Evolutionary conservation across 345 rosid species (phyloP).

Genomic region (Melaleuca quinquenervia): DNA sequence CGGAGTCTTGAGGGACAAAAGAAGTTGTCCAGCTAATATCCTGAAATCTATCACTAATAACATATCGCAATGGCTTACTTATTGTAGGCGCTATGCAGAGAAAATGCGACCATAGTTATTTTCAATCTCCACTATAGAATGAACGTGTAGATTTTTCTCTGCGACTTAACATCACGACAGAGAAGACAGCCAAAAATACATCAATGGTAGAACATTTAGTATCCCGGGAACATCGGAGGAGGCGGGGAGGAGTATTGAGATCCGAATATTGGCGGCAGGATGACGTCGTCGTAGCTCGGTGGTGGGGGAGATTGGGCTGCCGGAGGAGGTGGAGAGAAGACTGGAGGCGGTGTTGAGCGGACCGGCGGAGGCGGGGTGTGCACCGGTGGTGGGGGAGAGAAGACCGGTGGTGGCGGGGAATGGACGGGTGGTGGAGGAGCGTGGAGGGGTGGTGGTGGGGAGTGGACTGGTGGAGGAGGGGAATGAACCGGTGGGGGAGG

Average conservation of each 20-base stretch:
- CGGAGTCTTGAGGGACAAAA: neutral
- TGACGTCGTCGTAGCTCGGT: slow-evolving; percentile 16
- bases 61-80: neutral
- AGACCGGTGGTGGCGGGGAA: slow-evolving; percentile 2
- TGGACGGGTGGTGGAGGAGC: neutral
- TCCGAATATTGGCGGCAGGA: slow-evolving; percentile 53
- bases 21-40: neutral
- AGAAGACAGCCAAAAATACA: neutral
- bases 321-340: slow-evolving; percentile 4
- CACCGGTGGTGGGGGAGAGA: slow-evolving; percentile 7
- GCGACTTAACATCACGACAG: neutral
- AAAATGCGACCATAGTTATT: neutral
- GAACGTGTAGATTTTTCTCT: neutral
- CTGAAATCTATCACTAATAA: neutral
- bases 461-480: rapidly evolving
- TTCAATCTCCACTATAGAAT: neutral
- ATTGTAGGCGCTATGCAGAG: neutral
- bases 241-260: slow-evolving; percentile 69
- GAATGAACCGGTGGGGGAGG: slow-evolving; percentile 4
- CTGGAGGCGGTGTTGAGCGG: slow-evolving; percentile 8
- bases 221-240: slow-evolving; percentile 67
- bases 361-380: slow-evolving; percentile 14
- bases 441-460: neutral
- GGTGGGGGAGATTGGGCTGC: slow-evolving; percentile 9
- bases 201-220: slow-evolving; percentile 16